These are phyloP conservation scores for Mesembryanthemum crystallinum DNA, from an alignment of 148 eudicot genomes.

Conservation along the genomic window DNA sequence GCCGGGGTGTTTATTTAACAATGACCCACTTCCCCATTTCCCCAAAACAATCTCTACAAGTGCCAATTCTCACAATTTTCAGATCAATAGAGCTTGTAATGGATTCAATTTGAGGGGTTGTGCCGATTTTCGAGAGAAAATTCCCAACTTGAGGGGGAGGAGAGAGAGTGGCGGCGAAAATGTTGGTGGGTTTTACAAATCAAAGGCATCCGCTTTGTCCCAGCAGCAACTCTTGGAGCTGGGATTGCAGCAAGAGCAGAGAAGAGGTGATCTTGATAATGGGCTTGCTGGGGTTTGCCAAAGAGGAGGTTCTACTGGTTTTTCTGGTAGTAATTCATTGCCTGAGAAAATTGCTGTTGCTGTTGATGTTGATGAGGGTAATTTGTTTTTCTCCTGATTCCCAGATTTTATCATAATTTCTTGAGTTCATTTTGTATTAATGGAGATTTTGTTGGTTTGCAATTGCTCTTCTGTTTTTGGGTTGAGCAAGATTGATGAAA, in stretches of 20 bases:
- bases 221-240: conserved; percentile 23
- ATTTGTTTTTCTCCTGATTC: neutral
- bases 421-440: neutral
- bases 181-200: conserved; percentile 31
- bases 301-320: conserved; percentile 26
- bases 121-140: conserved; percentile 26
- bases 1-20: conserved; percentile 19
- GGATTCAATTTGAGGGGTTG: conserved; percentile 35
- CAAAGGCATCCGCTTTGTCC: conserved; percentile 23
- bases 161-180: neutral
- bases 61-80: neutral
- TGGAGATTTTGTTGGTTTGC: neutral
- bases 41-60: conserved; percentile 19
- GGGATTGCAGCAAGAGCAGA: conserved; percentile 25
- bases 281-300: conserved; percentile 17
- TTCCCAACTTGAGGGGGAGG: conserved; percentile 21
- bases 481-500: neutral
- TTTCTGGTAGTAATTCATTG: conserved; percentile 24
- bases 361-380: conserved; percentile 94
- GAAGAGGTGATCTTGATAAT: conserved; percentile 13
- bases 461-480: neutral
- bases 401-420: neutral
- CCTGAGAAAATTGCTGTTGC: conserved; percentile 60
- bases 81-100: conserved; percentile 14
- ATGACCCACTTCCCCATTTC: conserved; percentile 18